phyloP scores from a whole-genome alignment of 73 alveolate species.

The Symbiodinium pilosum region DNA sequence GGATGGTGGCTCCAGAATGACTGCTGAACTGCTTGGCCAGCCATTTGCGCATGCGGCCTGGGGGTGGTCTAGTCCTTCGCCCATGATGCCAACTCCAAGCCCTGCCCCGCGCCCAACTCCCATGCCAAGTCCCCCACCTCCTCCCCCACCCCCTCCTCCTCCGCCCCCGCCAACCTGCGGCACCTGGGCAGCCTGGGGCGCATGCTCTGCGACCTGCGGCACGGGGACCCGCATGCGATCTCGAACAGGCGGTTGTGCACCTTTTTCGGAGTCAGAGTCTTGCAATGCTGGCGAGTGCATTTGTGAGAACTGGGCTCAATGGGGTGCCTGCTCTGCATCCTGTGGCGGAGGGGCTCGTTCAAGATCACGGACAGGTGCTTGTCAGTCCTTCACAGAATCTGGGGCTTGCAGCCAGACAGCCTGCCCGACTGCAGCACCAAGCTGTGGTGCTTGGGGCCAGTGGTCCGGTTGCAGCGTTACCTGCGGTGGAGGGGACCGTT shows the following conservation, averaged over 20 bases:
- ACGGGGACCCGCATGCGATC: constrained; percentile 1
- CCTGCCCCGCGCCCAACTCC: constrained; percentile 16
- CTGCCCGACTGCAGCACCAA: constrained; percentile 5
- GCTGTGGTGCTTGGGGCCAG: constrained; percentile 36
- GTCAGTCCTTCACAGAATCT: constrained; percentile 53
- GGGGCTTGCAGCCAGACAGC: constrained; percentile 29
- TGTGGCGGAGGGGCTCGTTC: constrained; percentile 63
- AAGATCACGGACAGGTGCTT: constrained; percentile 54
- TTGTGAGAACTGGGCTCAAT: constrained; percentile 26
- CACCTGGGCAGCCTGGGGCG: constrained; percentile 54
- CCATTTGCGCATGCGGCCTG: constrained; percentile 43
- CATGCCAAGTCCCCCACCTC: not conserved
- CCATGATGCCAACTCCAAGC: not conserved
- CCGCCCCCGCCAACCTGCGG: constrained; percentile 51
- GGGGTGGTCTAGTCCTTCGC: constrained; percentile 21
- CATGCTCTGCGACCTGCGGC: constrained; percentile 74
- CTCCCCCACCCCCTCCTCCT: constrained; percentile 36
- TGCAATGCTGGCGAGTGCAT: constrained; percentile 13
- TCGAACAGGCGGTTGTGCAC: constrained; percentile 31
- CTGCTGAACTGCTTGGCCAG: not conserved
- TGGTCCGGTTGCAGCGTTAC: constrained; percentile 35
- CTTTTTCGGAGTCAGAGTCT: not conserved
- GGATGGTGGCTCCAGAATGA: not conserved
- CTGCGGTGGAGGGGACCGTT: constrained; percentile 51
- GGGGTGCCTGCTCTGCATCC: constrained; percentile 41